These are phyloP conservation scores for Linderniella brevidens DNA, from an alignment of 257 asterid species.

Conservation along the genomic window DNA sequence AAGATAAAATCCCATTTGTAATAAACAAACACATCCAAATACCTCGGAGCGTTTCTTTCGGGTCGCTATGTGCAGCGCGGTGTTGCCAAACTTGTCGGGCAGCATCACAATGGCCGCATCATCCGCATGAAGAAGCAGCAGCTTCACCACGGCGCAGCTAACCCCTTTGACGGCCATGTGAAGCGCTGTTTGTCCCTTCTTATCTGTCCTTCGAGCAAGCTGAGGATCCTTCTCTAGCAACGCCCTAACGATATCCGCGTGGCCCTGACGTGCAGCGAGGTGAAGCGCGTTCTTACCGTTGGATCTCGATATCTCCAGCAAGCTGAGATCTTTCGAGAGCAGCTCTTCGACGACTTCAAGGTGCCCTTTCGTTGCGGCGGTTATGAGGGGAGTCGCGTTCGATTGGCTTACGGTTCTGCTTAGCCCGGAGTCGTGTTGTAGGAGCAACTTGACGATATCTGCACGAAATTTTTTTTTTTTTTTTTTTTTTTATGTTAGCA, in stretches of 20 bases:
- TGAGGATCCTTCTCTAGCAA: slow-evolving; percentile 35
- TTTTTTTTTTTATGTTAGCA: no score
- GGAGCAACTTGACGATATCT: slow-evolving; percentile 38
- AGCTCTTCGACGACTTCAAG: slow-evolving; percentile 33
- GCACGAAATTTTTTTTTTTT: slow-evolving; percentile 6
- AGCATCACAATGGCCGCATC: slow-evolving; percentile 30
- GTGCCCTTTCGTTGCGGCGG: slow-evolving; percentile 44
- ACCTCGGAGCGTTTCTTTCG: slow-evolving; percentile 63
- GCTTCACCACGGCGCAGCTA: slow-evolving; percentile 29
- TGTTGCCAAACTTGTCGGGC: slow-evolving; percentile 31
- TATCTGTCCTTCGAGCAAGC: slow-evolving; percentile 34
- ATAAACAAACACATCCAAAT: slow-evolving; percentile 2
- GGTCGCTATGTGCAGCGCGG: slow-evolving; percentile 57
- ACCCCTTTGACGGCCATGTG: slow-evolving; percentile 50
- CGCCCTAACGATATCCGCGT: slow-evolving; percentile 30
- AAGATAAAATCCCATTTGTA: neutral
- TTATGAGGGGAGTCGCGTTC: slow-evolving; percentile 42
- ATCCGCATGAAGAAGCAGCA: slow-evolving; percentile 28
- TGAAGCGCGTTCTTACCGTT: slow-evolving; percentile 42
- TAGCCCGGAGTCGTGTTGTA: slow-evolving; percentile 29
- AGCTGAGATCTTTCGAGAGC: slow-evolving; percentile 31
- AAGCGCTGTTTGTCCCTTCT: slow-evolving; percentile 43
- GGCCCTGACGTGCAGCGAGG: slow-evolving; percentile 41
- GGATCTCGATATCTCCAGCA: slow-evolving; percentile 32
- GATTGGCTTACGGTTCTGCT: slow-evolving; percentile 37